Evolutionary conservation across 768 basidiomycete genomes (phyloP).

Genomic region (Lactarius hatsudake): DNA sequence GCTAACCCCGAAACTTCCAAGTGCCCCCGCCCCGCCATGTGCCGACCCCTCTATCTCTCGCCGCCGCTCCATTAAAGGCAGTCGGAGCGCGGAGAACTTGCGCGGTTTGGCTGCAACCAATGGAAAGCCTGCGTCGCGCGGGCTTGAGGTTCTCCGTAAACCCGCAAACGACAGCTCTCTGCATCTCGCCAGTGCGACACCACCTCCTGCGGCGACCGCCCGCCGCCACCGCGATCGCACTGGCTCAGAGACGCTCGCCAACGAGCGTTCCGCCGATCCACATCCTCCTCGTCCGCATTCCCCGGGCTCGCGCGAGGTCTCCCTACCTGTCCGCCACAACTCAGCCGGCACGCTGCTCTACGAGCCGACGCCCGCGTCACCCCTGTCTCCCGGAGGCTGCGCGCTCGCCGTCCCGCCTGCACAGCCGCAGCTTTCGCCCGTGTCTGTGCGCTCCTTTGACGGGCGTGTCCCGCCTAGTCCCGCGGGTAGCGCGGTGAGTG

Average conservation of each 20-base stretch:
- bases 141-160: constrained; percentile 26
- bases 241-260: neutral
- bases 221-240: constrained; percentile 2
- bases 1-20: constrained; percentile 21
- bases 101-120: constrained; percentile 27
- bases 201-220: neutral
- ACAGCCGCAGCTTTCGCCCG: constrained; percentile 25
- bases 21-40: constrained; percentile 35
- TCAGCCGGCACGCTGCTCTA: constrained; percentile 30
- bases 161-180: constrained; percentile 34
- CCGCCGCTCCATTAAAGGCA: constrained; percentile 52
- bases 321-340: constrained; percentile 12
- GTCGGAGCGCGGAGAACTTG: constrained; percentile 65
- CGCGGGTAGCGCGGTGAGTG: neutral
- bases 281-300: neutral
- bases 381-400: constrained; percentile 15
- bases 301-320: neutral
- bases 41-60: constrained; percentile 34
- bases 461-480: constrained; percentile 26
- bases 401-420: constrained; percentile 25
- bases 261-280: neutral
- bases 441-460: constrained; percentile 26
- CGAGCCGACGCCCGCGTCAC: constrained; percentile 28
- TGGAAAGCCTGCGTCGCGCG: constrained; percentile 15
- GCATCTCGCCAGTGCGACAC: constrained; percentile 27